phyloP scores from a whole-genome alignment of 192 early-diverging fungal genomes.

The Phlyctochytrium bullatum region DNA sequence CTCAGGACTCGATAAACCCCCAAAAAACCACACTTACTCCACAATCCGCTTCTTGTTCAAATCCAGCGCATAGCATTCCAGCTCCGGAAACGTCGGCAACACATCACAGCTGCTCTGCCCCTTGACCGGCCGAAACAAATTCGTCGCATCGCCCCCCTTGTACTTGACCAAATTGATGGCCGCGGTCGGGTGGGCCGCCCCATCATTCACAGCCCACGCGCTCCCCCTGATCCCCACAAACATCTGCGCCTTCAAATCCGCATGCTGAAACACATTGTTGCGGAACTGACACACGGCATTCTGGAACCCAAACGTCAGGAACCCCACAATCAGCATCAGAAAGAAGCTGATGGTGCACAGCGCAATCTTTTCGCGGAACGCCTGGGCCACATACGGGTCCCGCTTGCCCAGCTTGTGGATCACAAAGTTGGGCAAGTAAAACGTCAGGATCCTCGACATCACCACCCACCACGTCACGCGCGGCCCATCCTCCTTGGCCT shows the following conservation, averaged over 20 bases:
- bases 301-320: conserved; percentile 46
- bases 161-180: not conserved
- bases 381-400: conserved; percentile 38
- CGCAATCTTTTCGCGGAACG: conserved; percentile 48
- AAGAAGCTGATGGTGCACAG: conserved; percentile 44
- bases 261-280: not conserved
- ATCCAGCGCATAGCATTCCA: not conserved
- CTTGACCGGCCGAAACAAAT: not conserved
- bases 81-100: not conserved
- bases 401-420: conserved; percentile 18
- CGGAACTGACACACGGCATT: not conserved
- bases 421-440: conserved; percentile 18
- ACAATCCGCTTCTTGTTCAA: not conserved
- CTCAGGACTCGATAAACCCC: too few species aligned
- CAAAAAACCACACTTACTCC: not conserved
- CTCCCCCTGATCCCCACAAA: not conserved
- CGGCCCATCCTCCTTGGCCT: not conserved
- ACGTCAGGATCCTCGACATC: conserved; percentile 25
- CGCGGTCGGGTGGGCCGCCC: not conserved
- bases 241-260: not conserved
- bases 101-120: not conserved
- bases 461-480: conserved; percentile 15
- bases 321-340: conserved; percentile 39
- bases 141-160: not conserved
- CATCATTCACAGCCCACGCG: not conserved